Evolutionary conservation across 345 rosid species (phyloP).

Genomic region (Adansonia digitata): DNA sequence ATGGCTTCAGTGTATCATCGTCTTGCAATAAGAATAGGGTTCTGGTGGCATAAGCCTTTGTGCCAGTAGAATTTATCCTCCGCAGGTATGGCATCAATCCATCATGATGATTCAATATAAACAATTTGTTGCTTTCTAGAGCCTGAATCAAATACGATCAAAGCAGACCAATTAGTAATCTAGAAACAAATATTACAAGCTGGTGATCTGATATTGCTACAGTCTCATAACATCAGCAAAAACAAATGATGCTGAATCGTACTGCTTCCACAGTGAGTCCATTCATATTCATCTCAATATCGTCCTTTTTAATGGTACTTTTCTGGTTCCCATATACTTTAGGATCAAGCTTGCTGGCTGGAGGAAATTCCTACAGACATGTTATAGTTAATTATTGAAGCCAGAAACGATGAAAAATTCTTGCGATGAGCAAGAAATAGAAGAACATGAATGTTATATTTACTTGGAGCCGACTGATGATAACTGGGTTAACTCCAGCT

Average conservation of each 20-base stretch:
- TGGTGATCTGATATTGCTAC: background rate
- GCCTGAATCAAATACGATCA: constrained; percentile 37
- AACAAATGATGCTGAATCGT: background rate
- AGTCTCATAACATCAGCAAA: background rate
- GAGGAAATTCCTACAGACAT: constrained; percentile 68
- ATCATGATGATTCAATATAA: constrained; percentile 78
- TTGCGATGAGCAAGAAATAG: background rate
- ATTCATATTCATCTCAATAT: constrained; percentile 53
- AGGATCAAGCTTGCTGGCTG: constrained; percentile 57
- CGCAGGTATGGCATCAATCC: constrained; percentile 67
- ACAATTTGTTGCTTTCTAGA: constrained; percentile 46
- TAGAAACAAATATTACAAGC: background rate
- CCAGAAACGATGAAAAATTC: background rate
- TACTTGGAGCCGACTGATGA: constrained; percentile 49
- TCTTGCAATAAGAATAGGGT: constrained; percentile 67
- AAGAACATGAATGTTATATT: background rate
- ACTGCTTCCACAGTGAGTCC: constrained; percentile 56
- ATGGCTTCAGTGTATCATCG: constrained; percentile 66
- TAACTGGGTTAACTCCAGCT: constrained; percentile 62
- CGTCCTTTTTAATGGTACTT: constrained; percentile 48
- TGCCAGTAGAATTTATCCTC: constrained; percentile 58
- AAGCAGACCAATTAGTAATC: background rate
- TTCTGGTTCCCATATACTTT: constrained; percentile 55
- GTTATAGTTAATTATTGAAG: background rate
- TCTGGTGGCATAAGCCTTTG: constrained; percentile 78